Evolutionary conservation across 1,284 basidiomycete species (phyloP).

Genomic region (Termitomyces sp.): DNA sequence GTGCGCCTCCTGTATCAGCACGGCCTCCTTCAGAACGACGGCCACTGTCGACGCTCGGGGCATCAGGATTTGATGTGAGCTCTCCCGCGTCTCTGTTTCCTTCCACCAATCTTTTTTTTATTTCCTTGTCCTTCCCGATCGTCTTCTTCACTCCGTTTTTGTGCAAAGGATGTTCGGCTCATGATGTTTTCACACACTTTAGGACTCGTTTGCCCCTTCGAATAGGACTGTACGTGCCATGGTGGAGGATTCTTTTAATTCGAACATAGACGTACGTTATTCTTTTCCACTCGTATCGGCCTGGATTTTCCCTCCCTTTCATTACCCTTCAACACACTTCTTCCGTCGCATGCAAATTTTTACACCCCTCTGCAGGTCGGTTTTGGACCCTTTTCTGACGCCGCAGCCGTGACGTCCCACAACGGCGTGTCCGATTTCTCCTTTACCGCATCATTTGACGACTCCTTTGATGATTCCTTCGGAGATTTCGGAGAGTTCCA

Average conservation of each 20-base stretch:
- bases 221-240: slow-evolving; percentile 22
- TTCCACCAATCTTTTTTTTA: background rate
- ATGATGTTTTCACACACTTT: slow-evolving; percentile 4
- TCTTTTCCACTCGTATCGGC: background rate
- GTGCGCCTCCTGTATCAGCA: slow-evolving; percentile 49
- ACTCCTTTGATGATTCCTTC: slow-evolving; percentile 56
- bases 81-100: background rate
- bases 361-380: slow-evolving; percentile 39
- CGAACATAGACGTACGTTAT: slow-evolving; percentile 45
- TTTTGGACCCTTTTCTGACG: slow-evolving; percentile 74
- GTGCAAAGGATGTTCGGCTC: slow-evolving; percentile 1
- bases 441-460: slow-evolving; percentile 53
- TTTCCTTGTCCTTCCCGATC: background rate
- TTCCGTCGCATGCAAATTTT: background rate
- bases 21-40: slow-evolving; percentile 46
- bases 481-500: slow-evolving; percentile 76
- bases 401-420: slow-evolving; percentile 29
- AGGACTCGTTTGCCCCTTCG: slow-evolving; percentile 50
- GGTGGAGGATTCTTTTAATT: slow-evolving; percentile 50
- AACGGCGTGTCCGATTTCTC: slow-evolving; percentile 38
- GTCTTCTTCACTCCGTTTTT: background rate
- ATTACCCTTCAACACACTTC: background rate
- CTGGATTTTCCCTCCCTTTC: background rate
- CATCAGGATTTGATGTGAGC: slow-evolving; percentile 57
- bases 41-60: slow-evolving; percentile 33